Evolutionary conservation across 352 stramenopile species (phyloP).

Genomic region (Nothophytophthora sp.): DNA sequence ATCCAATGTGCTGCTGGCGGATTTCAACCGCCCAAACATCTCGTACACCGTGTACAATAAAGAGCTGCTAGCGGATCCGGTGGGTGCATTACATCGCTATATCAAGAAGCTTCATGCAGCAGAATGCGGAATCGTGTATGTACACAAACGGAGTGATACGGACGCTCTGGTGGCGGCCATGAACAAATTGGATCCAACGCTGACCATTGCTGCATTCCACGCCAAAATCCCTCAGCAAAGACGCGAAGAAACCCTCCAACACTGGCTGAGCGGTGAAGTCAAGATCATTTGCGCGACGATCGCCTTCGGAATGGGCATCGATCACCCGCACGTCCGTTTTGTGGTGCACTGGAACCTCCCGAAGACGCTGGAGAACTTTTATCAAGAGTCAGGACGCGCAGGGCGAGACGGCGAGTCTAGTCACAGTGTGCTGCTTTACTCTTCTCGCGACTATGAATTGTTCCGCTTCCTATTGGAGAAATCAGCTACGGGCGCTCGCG

Average conservation of each 20-base stretch:
- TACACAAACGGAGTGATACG: constrained; percentile 58
- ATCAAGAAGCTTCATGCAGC: constrained; percentile 37
- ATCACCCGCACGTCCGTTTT: constrained; percentile 90
- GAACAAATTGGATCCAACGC: constrained; percentile 16
- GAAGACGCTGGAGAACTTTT: constrained; percentile 96
- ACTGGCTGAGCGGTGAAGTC: constrained; percentile 48
- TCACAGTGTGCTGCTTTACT: constrained; percentile 88
- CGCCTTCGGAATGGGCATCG: constrained; percentile 93
- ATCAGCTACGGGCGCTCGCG: constrained; percentile 2
- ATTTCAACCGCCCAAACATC: constrained; percentile 69
- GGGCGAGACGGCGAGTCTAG: constrained; percentile 91
- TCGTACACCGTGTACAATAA: constrained; percentile 57
- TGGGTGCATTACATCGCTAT: constrained; percentile 37
- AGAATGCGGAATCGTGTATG: constrained; percentile 48
- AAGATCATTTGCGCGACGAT: constrained; percentile 92
- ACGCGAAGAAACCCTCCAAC: constrained; percentile 40
- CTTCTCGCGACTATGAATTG: constrained; percentile 43
- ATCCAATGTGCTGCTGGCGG: constrained; percentile 40
- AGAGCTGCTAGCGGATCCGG: constrained; percentile 43
- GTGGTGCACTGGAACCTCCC: constrained; percentile 89
- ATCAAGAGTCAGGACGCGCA: constrained; percentile 95
- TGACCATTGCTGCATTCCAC: constrained; percentile 50
- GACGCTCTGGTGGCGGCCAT: constrained; percentile 42
- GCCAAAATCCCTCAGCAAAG: constrained; percentile 44
- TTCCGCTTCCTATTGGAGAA: constrained; percentile 54